Evolutionary conservation across 257 asterid genomes (phyloP), one percentile per base, ranked within the genome.

Genomic region (Schizonepeta tenuifolia): DNA sequence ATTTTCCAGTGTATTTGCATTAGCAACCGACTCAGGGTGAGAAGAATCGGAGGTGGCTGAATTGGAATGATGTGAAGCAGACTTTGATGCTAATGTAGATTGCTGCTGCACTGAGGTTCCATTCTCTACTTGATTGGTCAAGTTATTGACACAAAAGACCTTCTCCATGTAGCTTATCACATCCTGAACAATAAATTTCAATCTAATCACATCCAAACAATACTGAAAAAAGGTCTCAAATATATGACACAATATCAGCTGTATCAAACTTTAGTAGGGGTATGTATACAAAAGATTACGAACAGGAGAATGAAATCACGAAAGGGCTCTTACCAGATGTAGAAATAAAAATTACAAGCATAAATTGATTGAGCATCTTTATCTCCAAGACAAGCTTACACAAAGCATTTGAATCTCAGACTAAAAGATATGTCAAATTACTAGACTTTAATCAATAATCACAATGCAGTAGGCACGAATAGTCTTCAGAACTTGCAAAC

Each of bases 81-180:
- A 76, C 78, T 89, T 93, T 71, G 86, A 66, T 61, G 79, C 77
- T 15, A 61, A 54, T 1, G 58, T 58, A 75, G 87, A 75, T 73
- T 80, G 90, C 71, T 81, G 90, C 53, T 66, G 91, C 41, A 79
- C 53, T 1, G 87, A 78, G 79, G 79, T 75, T 78, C 90, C 93
- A 69, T 74, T 84, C 50, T 87, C 96, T 76, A 75, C 82, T 84
- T 89, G 98, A 80, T 67, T 86, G 65, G 77, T 70, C 74, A 70
- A 75, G 82, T 79, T 84, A 77, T 76, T 86, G 81, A 77, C 80
- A 77, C 86, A 76, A 81, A 91, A 91, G 20, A 79, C 90, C 87
- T 87, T 94, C 86, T 94, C 98, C 86, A 89, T 74, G 75, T 89
- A 94, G 86, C 76, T 85, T 71, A 91, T 87, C 83, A 94, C 97